Conservation (phyloP, 257 asterid species). For the Thymus mandschuricus region DNA sequence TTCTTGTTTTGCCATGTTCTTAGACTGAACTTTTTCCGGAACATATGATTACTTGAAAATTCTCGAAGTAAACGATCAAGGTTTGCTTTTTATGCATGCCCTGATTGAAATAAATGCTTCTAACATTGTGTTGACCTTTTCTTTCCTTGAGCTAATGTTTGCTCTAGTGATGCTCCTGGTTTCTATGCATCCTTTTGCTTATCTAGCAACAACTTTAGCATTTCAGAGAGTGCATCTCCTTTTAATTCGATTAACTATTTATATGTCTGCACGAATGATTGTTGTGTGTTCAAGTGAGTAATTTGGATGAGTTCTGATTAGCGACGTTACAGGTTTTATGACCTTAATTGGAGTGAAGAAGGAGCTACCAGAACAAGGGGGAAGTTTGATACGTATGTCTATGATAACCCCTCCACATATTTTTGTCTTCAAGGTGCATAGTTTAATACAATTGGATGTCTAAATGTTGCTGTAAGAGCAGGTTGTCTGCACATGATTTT, state of each 20-base stretch:
- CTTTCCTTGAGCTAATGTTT: too few relatives aligned
- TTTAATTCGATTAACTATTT: not conserved
- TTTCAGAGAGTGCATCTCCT: not conserved
- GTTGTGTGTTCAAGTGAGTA: not conserved
- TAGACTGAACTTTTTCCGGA: not conserved
- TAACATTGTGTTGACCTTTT: too few relatives aligned
- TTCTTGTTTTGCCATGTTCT: not conserved
- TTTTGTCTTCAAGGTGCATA: not conserved
- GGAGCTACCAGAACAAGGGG: conserved; percentile 59
- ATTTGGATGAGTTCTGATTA: conserved; percentile 22
- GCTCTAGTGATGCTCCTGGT: too few relatives aligned
- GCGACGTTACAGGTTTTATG: conserved; percentile 57
- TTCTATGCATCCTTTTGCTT: too few relatives aligned
- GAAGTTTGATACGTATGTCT: conserved; percentile 58
- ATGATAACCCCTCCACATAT: conserved; percentile 5
- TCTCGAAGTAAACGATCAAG: not conserved
- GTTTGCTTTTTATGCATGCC: not conserved
- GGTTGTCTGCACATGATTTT: not conserved
- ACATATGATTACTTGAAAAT: not conserved
- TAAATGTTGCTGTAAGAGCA: not conserved
- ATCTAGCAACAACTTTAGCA: too few relatives aligned
- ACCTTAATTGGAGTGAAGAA: conserved; percentile 66
- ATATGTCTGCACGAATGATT: not conserved
- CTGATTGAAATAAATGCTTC: too few relatives aligned
- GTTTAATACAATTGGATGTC: not conserved